A percentile compares a stretch with the other conserved stretches of the same genome.
Evolutionary conservation across 352 stramenopile species (phyloP).

Genomic region (Pythium chondricola): DNA sequence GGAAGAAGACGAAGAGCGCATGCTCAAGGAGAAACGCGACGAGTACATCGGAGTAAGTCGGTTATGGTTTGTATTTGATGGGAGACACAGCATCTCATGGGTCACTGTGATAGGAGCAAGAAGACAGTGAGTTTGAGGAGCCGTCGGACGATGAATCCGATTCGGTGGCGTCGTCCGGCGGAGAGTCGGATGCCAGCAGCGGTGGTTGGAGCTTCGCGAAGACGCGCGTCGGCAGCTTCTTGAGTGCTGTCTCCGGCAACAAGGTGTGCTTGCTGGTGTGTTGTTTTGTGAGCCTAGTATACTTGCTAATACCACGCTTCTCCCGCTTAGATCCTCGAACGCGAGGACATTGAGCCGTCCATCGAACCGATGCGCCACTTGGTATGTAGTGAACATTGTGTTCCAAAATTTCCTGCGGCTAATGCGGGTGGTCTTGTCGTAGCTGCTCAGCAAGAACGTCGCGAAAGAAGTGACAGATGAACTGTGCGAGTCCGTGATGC

Average conservation of each 20-base stretch:
- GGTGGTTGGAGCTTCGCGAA: slow-evolving; percentile 76
- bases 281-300: neutral
- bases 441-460: slow-evolving; percentile 97
- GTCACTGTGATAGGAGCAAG: slow-evolving; percentile 37
- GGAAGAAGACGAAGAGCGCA: slow-evolving; percentile 62
- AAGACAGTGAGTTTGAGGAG: slow-evolving; percentile 60
- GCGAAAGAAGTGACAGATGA: slow-evolving; percentile 93
- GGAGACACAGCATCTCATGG: too few species aligned
- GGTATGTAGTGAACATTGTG: slow-evolving; percentile 22
- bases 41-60: slow-evolving; percentile 74
- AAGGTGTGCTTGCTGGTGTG: slow-evolving; percentile 34
- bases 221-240: slow-evolving; percentile 73
- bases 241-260: slow-evolving; percentile 81
- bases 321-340: slow-evolving; percentile 71
- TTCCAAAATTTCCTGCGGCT: neutral
- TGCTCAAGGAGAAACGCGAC: slow-evolving; percentile 58
- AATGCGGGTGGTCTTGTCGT: neutral
- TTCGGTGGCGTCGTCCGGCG: slow-evolving; percentile 37
- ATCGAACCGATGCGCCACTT: slow-evolving; percentile 92
- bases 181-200: slow-evolving; percentile 59
- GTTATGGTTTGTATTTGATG: neutral
- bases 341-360: slow-evolving; percentile 90
- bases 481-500: slow-evolving; percentile 93
- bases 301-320: neutral
- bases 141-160: slow-evolving; percentile 63